These are phyloP conservation scores for Ophiostoma fasciatum DNA, from an alignment of 2,329 filamentous ascomycete species.

Conservation along the genomic window DNA sequence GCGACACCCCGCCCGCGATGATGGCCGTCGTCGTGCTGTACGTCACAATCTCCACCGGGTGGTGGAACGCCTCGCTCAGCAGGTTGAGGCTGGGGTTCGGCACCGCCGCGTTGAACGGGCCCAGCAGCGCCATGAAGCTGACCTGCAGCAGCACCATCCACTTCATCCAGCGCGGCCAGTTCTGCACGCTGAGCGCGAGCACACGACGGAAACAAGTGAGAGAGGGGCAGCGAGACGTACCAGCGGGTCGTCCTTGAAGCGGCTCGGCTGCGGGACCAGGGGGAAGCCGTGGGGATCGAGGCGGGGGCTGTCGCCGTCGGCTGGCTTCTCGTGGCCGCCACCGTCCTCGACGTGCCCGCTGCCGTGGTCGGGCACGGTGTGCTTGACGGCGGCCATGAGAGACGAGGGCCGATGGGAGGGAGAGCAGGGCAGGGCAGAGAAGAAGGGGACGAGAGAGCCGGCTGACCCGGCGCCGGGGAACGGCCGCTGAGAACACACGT, in stretches of 20 bases:
- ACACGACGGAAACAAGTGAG: too few species aligned
- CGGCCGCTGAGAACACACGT: too few species aligned
- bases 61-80: conserved; percentile 3
- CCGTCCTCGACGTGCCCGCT: conserved; percentile 4
- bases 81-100: conserved; percentile 8
- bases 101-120: conserved; percentile 10
- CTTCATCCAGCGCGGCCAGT: conserved; percentile 12
- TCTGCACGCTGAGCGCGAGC: too few species aligned
- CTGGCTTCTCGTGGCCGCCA: not conserved
- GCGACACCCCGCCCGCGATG: conserved; percentile 8
- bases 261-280: conserved; percentile 9
- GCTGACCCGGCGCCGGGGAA: too few species aligned
- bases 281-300: conserved; percentile 10
- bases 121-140: conserved; percentile 10
- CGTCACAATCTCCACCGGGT: conserved; percentile 5
- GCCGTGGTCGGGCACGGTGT: conserved; percentile 5
- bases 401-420: too few species aligned
- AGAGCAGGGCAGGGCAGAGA: too few species aligned
- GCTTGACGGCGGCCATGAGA: not conserved
- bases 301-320: not conserved
- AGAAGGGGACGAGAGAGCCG: too few species aligned
- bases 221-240: too few species aligned
- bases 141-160: conserved; percentile 11
- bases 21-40: conserved; percentile 10
- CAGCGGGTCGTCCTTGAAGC: conserved; percentile 9